Evolutionary conservation across 2,329 filamentous ascomycete genomes (phyloP).

Genomic region (Trichophyton rubrum): DNA sequence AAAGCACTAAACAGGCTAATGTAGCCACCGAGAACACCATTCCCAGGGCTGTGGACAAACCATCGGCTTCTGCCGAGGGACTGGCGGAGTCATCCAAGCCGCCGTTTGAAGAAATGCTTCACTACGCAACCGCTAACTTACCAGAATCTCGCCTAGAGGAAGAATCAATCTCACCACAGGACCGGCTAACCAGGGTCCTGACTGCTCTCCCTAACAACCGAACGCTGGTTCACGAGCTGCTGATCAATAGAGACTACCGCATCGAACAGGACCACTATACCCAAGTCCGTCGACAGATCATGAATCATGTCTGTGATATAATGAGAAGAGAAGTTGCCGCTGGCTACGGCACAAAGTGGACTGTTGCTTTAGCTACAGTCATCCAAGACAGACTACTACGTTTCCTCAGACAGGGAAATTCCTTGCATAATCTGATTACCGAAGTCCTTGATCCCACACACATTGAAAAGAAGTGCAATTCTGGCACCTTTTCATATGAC

Average conservation of each 20-base stretch:
- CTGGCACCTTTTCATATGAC: slow-evolving; percentile 50
- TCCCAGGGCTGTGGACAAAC: slow-evolving; percentile 41
- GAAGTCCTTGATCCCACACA: slow-evolving; percentile 48
- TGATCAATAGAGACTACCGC: slow-evolving; percentile 51
- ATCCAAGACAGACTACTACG: slow-evolving; percentile 49
- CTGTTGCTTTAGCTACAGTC: slow-evolving; percentile 53
- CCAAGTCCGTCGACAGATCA: slow-evolving; percentile 43
- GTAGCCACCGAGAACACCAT: slow-evolving; percentile 44
- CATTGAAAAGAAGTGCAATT: slow-evolving; percentile 45
- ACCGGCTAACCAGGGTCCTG: slow-evolving; percentile 41
- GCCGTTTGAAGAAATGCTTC: slow-evolving; percentile 31
- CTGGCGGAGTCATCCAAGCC: slow-evolving; percentile 14
- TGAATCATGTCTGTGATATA: slow-evolving; percentile 45
- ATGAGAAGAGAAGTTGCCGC: slow-evolving; percentile 47
- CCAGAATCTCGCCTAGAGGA: slow-evolving; percentile 23
- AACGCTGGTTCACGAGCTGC: slow-evolving; percentile 50
- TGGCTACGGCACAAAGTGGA: slow-evolving; percentile 46
- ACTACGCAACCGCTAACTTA: slow-evolving; percentile 20
- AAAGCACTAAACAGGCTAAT: slow-evolving; percentile 40
- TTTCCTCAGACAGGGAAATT: slow-evolving; percentile 48
- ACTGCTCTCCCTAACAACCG: slow-evolving; percentile 50
- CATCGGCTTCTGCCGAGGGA: slow-evolving; percentile 21
- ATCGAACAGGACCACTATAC: slow-evolving; percentile 41
- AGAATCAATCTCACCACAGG: slow-evolving; percentile 22
- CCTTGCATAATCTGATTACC: slow-evolving; percentile 48